Evolutionary conservation across 1,139 yeast genomes (phyloP).

Genomic region (Suhomyces kunorum): DNA sequence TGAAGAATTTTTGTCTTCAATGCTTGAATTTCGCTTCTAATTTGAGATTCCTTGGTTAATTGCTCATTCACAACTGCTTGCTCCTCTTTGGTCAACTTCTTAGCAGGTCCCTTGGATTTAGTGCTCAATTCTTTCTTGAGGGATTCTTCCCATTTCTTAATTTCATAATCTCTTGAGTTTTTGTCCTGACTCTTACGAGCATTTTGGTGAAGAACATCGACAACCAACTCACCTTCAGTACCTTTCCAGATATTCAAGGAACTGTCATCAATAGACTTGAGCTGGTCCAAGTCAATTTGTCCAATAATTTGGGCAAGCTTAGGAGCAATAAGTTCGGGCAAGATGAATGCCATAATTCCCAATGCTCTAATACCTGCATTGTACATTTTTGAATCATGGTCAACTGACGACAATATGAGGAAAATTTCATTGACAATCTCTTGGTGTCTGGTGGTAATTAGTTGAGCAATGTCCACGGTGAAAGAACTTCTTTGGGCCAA

Average conservation of each 20-base stretch:
- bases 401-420: conserved; percentile 7
- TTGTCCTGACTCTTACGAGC: conserved; percentile 49
- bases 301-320: conserved; percentile 43
- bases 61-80: conserved; percentile 61
- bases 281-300: conserved; percentile 39
- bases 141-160: conserved; percentile 85
- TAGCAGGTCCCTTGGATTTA: conserved; percentile 43
- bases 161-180: conserved; percentile 80
- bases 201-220: conserved; percentile 54
- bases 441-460: conserved; percentile 41
- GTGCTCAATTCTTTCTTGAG: conserved; percentile 72
- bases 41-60: conserved; percentile 55
- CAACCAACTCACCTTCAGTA: conserved; percentile 67
- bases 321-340: conserved; percentile 62
- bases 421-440: conserved; percentile 19
- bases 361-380: conserved; percentile 57
- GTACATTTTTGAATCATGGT: conserved; percentile 27
- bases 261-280: conserved; percentile 26
- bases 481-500: conserved; percentile 55
- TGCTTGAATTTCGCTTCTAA: conserved; percentile 49
- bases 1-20: conserved; percentile 44
- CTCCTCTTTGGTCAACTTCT: conserved; percentile 77
- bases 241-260: conserved; percentile 64
- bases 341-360: conserved; percentile 69
- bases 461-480: conserved; percentile 61